Conservation (phyloP, 768 basidiomycete species). For the Steccherinum ochraceum region DNA sequence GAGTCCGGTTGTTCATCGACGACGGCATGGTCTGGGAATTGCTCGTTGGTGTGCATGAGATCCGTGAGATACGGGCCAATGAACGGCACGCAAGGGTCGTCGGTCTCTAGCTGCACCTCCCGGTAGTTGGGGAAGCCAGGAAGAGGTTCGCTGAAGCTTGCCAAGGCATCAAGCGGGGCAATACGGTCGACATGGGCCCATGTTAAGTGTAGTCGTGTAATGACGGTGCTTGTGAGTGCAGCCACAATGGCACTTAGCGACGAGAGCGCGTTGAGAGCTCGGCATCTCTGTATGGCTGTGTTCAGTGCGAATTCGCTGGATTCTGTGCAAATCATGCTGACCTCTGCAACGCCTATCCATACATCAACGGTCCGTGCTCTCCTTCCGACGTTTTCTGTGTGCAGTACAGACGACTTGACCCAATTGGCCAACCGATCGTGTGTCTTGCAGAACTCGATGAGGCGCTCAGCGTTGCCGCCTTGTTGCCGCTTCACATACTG, state of each 20-base stretch:
- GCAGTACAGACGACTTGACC: conserved; percentile 61
- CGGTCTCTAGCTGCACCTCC: conserved; percentile 30
- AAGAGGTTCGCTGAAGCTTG: conserved; percentile 51
- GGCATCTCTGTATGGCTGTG: conserved; percentile 47
- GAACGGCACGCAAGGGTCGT: conserved; percentile 62
- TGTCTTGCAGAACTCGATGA: conserved; percentile 49
- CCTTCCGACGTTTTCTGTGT: conserved; percentile 41
- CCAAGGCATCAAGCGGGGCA: conserved; percentile 43
- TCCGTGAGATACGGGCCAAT: conserved; percentile 58
- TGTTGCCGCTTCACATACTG: conserved; percentile 41
- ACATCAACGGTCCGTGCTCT: conserved; percentile 58
- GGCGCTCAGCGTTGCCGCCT: conserved; percentile 34
- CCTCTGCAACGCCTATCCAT: conserved; percentile 79
- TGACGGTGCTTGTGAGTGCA: conserved; percentile 53
- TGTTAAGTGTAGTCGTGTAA: conserved; percentile 52
- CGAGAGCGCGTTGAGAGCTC: conserved; percentile 54
- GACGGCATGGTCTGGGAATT: conserved; percentile 33
- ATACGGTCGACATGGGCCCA: conserved; percentile 60
- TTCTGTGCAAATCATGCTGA: conserved; percentile 22
- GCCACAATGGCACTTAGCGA: conserved; percentile 63
- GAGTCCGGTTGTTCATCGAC: conserved; percentile 11
- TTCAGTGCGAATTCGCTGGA: background rate
- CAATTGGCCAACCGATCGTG: conserved; percentile 60
- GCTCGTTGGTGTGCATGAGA: conserved; percentile 48
- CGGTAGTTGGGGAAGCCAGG: conserved; percentile 55